A percentile compares a stretch with the other conserved stretches of the same genome.
phyloP scores from a whole-genome alignment of 192 early-diverging fungal species.

The Entophlyctis luteolus region DNA sequence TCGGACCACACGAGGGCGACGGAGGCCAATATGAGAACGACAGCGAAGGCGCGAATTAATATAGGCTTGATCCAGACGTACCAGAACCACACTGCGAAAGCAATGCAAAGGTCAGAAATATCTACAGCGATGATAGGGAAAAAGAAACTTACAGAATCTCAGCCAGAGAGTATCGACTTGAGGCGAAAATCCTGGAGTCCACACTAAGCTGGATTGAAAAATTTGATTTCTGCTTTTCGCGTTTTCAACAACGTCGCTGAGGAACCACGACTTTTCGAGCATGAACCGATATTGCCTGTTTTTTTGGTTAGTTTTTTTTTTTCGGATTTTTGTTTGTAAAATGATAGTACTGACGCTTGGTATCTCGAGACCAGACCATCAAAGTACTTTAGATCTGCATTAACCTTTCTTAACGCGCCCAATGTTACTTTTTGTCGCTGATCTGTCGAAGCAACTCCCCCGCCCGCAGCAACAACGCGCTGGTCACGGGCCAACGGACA shows the following conservation, averaged over 20 bases:
- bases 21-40: conserved; percentile 62
- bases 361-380: conserved; percentile 66
- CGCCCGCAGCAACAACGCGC: conserved; percentile 1
- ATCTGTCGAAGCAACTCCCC: conserved; percentile 21
- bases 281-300: conserved; percentile 71
- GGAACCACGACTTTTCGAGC: conserved; percentile 69
- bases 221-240: conserved; percentile 51
- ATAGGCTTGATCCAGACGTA: conserved; percentile 69
- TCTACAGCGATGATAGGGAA: not conserved
- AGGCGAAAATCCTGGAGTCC: conserved; percentile 11
- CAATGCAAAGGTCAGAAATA: not conserved
- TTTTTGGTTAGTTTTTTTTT: too few relatives aligned
- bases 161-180: conserved; percentile 25
- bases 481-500: conserved; percentile 46
- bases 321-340: too few relatives aligned
- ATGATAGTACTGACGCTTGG: conserved; percentile 54
- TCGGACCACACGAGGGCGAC: conserved; percentile 87
- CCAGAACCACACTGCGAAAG: conserved; percentile 74
- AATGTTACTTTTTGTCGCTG: conserved; percentile 43
- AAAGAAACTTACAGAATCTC: conserved; percentile 24
- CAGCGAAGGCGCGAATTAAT: conserved; percentile 52
- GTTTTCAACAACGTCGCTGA: conserved; percentile 77
- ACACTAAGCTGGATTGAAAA: conserved; percentile 32
- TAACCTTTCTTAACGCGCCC: conserved; percentile 63
- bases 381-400: conserved; percentile 70